Evolutionary conservation across 345 rosid genomes (phyloP).

Genomic region (Bruguiera gymnorhiza): DNA sequence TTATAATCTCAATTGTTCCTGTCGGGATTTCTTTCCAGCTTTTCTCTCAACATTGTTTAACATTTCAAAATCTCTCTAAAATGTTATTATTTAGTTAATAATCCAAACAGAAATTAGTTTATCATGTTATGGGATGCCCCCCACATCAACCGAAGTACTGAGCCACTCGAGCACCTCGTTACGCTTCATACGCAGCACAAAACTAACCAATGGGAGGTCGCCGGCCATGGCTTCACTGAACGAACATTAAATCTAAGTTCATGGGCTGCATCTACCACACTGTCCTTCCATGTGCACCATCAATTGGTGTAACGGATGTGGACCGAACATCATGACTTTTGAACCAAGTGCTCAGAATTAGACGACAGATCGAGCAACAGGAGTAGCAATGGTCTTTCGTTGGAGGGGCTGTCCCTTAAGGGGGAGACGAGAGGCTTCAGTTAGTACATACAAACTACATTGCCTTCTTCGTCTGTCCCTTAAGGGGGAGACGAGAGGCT

Average conservation of each 20-base stretch:
- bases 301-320: background rate
- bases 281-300: constrained; percentile 1
- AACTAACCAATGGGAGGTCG: constrained; percentile 14
- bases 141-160: constrained; percentile 15
- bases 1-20: too few relatives aligned
- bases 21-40: too few relatives aligned
- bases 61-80: too few relatives aligned
- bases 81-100: too few relatives aligned
- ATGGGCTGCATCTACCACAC: constrained; percentile 2
- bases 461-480: constrained; percentile 2
- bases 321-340: background rate
- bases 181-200: constrained; percentile 7
- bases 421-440: background rate
- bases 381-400: background rate
- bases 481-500: background rate
- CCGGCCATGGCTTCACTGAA: constrained; percentile 30
- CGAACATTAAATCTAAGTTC: background rate
- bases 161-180: constrained; percentile 18
- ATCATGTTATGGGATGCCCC: background rate
- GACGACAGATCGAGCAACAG: background rate
- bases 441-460: background rate
- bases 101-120: too few relatives aligned
- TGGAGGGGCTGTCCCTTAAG: background rate
- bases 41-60: too few relatives aligned
- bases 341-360: constrained; percentile 25